These are phyloP conservation scores for Talaromyces nanjingensis DNA, from an alignment of 495 filamentous ascomycete species.

Conservation along the genomic window DNA sequence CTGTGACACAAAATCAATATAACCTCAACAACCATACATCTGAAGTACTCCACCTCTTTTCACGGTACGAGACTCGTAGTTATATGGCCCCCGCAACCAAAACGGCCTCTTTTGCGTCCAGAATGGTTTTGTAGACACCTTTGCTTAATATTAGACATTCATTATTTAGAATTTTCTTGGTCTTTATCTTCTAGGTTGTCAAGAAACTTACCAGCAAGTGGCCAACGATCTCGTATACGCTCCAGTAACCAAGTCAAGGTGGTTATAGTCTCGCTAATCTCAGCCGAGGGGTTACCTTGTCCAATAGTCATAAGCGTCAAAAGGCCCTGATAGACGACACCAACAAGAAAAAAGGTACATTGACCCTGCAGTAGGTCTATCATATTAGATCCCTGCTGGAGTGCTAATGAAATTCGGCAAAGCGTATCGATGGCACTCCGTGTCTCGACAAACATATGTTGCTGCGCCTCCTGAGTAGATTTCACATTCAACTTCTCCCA, in stretches of 20 bases:
- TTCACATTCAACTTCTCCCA: background rate
- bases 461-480: background rate
- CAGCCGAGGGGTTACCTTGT: background rate
- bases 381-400: background rate
- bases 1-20: background rate
- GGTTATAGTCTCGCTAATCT: background rate
- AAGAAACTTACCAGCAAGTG: background rate
- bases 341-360: background rate
- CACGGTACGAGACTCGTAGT: background rate
- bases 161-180: background rate
- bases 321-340: background rate
- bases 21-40: background rate
- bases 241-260: background rate
- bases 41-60: background rate
- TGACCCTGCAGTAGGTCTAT: background rate
- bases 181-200: background rate
- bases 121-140: background rate
- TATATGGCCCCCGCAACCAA: background rate
- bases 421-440: constrained; percentile 1
- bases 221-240: background rate
- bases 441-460: background rate
- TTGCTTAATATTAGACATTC: background rate
- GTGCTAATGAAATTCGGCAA: background rate
- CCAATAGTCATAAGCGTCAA: background rate
- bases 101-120: background rate